phyloP scores from a whole-genome alignment of 176 grass and related monocot species.

The Microstegium vimineum region DNA sequence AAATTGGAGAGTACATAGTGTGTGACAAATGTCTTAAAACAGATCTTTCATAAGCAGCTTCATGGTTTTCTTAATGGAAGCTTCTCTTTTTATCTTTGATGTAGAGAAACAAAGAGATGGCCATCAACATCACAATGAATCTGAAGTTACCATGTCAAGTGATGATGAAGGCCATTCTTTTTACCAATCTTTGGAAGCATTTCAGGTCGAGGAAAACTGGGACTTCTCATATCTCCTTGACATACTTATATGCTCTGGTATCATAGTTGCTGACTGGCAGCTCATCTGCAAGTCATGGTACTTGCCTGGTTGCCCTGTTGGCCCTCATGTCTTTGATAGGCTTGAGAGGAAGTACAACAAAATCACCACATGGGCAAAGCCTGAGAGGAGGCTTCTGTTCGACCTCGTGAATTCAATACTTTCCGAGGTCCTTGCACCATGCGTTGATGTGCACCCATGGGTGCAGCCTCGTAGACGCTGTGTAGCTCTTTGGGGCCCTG shows the following conservation, averaged over 20 bases:
- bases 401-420: conserved; percentile 64
- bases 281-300: conserved; percentile 51
- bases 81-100: conserved; percentile 20
- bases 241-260: conserved; percentile 55
- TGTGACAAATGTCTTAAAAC: not conserved
- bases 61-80: conserved; percentile 7
- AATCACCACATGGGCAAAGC: conserved; percentile 39
- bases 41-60: not conserved
- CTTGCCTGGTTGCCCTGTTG: conserved; percentile 34
- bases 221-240: conserved; percentile 73
- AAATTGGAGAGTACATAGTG: not conserved
- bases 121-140: conserved; percentile 30
- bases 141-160: conserved; percentile 36
- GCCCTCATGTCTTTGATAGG: conserved; percentile 44
- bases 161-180: conserved; percentile 34
- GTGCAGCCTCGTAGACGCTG: conserved; percentile 17
- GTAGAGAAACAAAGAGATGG: conserved; percentile 7
- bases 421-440: conserved; percentile 45
- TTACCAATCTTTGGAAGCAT: conserved; percentile 45
- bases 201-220: conserved; percentile 59
- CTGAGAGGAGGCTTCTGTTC: conserved; percentile 63
- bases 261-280: conserved; percentile 34
- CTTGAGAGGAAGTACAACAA: conserved; percentile 74
- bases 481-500: conserved; percentile 30
- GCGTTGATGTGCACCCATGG: conserved; percentile 42